Percentiles rank a stretch among this genome's conserved stretches.
These are phyloP conservation scores for Alternaria postmessia DNA, from an alignment of 2,329 filamentous ascomycete species.

Conservation along the genomic window DNA sequence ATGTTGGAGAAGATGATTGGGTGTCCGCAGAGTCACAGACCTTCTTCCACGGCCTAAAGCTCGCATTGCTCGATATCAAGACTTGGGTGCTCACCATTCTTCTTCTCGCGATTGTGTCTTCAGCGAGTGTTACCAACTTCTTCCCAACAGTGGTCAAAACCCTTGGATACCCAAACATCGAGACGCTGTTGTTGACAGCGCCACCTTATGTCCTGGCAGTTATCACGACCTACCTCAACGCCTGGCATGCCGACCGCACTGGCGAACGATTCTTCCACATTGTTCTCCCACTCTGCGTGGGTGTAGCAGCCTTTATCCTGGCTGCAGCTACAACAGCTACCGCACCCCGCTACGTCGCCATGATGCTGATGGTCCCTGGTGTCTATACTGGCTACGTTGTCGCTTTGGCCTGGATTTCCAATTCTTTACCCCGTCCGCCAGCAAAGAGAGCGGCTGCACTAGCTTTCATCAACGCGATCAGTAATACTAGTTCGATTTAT, in stretches of 20 bases:
- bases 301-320: conserved; percentile 71
- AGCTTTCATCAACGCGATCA: conserved; percentile 78
- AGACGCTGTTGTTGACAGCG: conserved; percentile 59
- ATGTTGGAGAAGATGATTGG: conserved; percentile 54
- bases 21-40: conserved; percentile 45
- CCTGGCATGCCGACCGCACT: conserved; percentile 74
- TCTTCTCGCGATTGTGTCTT: conserved; percentile 52
- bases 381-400: conserved; percentile 70
- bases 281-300: conserved; percentile 66
- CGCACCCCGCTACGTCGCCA: conserved; percentile 71
- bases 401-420: conserved; percentile 76
- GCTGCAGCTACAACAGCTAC: conserved; percentile 68
- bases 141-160: conserved; percentile 71
- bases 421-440: conserved; percentile 76
- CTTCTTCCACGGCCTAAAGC: conserved; percentile 52
- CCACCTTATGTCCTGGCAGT: conserved; percentile 60
- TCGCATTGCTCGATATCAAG: conserved; percentile 52
- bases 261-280: conserved; percentile 77
- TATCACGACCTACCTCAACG: conserved; percentile 69
- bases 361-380: conserved; percentile 74
- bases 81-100: conserved; percentile 52
- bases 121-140: conserved; percentile 56
- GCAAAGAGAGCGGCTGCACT: conserved; percentile 77
- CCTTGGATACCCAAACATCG: conserved; percentile 64
- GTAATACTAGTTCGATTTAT: conserved; percentile 75